phyloP scores from a whole-genome alignment of 352 stramenopile species.

The Nothophytophthora sp. region DNA sequence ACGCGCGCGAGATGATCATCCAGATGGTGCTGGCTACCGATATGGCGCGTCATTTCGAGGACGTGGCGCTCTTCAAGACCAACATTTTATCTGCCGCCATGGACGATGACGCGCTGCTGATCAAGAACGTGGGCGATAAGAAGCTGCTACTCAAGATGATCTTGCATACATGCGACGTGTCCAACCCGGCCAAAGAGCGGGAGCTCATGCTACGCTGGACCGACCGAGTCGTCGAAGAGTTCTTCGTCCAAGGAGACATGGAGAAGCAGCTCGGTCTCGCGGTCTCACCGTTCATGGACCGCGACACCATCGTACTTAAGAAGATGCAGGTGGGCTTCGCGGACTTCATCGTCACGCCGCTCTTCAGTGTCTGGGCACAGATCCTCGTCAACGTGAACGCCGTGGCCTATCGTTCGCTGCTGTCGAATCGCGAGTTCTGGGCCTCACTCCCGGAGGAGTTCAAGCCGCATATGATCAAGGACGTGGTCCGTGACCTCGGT shows the following conservation, averaged over 20 bases:
- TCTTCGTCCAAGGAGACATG: constrained; percentile 95
- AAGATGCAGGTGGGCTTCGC: constrained; percentile 96
- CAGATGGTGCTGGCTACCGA: constrained; percentile 91
- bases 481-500: constrained; percentile 60
- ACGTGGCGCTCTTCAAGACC: constrained; percentile 87
- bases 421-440: constrained; percentile 87
- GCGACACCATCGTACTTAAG: constrained; percentile 89
- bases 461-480: constrained; percentile 86
- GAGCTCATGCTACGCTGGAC: constrained; percentile 92
- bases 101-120: constrained; percentile 67
- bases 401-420: constrained; percentile 64
- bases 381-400: constrained; percentile 74
- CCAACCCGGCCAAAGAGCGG: constrained; percentile 91
- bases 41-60: constrained; percentile 91
- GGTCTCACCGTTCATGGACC: constrained; percentile 94
- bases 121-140: constrained; percentile 88
- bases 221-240: constrained; percentile 94
- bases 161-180: constrained; percentile 94
- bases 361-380: constrained; percentile 87
- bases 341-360: constrained; percentile 92
- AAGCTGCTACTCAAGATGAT: constrained; percentile 91
- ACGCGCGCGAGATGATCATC: constrained; percentile 88
- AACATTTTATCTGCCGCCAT: constrained; percentile 72
- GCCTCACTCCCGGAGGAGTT: constrained; percentile 76
- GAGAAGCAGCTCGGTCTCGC: constrained; percentile 91